phyloP scores from a whole-genome alignment of 129 eudicot genomes.

The Flaveria brownii region DNA sequence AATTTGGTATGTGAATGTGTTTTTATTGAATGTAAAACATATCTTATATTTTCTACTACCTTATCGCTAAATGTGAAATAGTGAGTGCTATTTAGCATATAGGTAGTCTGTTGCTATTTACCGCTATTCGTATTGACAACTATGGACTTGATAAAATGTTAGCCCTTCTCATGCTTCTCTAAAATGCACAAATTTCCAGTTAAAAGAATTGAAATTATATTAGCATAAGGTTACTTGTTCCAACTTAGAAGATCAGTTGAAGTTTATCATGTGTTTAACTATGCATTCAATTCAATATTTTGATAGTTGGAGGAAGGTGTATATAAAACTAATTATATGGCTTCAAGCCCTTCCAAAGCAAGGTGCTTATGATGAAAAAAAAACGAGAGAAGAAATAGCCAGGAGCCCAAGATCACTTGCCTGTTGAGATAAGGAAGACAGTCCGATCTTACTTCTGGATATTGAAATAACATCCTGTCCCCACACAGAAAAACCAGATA shows the following conservation, averaged over 20 bases:
- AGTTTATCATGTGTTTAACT: not conserved
- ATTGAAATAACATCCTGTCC: conserved; percentile 86
- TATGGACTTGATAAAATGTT: not conserved
- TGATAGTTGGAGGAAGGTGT: not conserved
- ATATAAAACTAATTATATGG: not conserved
- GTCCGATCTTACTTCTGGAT: conserved; percentile 82
- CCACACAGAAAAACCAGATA: conserved; percentile 86
- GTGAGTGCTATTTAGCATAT: too few species aligned
- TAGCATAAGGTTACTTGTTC: not conserved
- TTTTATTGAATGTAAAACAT: too few species aligned
- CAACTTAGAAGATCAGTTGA: not conserved
- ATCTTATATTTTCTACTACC: too few species aligned
- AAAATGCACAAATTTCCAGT: not conserved
- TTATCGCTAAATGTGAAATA: too few species aligned
- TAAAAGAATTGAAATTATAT: not conserved
- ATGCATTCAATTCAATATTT: not conserved
- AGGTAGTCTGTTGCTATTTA: too few species aligned
- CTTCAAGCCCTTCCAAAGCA: not conserved
- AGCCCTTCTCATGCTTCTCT: not conserved
- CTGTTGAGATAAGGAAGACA: conserved; percentile 73
- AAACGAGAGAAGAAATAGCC: not conserved
- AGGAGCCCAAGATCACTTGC: conserved; percentile 51
- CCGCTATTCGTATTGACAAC: too few species aligned
- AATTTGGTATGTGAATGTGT: too few species aligned
- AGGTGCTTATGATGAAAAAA: not conserved